Base-by-base conservation (phyloP, 2,329 filamentous ascomycete species). In the Fusarium ambrosium region DNA sequence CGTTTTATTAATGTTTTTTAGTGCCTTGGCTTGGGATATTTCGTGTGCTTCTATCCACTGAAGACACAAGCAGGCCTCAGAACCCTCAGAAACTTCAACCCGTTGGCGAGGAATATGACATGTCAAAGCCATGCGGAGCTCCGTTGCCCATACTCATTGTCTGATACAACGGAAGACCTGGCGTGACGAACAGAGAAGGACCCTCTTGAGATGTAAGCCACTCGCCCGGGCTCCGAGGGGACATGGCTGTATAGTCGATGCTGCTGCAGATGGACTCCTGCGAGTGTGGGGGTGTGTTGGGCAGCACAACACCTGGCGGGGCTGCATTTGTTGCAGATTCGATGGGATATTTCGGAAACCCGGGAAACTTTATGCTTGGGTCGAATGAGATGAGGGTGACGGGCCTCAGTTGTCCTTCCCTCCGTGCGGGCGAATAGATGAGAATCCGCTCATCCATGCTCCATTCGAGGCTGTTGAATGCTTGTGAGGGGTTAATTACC, bases 361-460 rank as follows among this genome's bases (percentile, higher is more conserved):
- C 71, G 11, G 70, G 66, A 14, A 82, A 65, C 32, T 71, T 67
- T 24, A 82, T 66, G 8, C 65, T 72, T 2, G 81, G 77, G n/a
- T 82, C 81, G 62, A 82, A 82, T 1, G 79, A 82, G 29, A 81
- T 56, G 56, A 81, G 68, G 4, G 79, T 53, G 32, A 81, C 37
- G 16, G 74, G 71, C 60, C 72, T 77, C 55, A 68, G 59, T 41
- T 71, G 59, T 4, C 66, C 69, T 14, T 62, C 58, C 45, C 70
- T 68, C 34, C 72, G 45, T 36, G 69, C 45, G 63, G 79, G 63
- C 60, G 83, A 79, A 73, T 88, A 89, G 4, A 89, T 78, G n/a
- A 89, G 70, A 6, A 83, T 84, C 14, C 85, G 79, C n/a, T 88
- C 85, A 70, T 89, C 87, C 77, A 85, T 85, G 18, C 77, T 79